A percentile compares a stretch with the other conserved stretches of the same genome.
Evolutionary conservation across 208 protist genomes (phyloP).

Genomic region (Leishmania mexicana): DNA sequence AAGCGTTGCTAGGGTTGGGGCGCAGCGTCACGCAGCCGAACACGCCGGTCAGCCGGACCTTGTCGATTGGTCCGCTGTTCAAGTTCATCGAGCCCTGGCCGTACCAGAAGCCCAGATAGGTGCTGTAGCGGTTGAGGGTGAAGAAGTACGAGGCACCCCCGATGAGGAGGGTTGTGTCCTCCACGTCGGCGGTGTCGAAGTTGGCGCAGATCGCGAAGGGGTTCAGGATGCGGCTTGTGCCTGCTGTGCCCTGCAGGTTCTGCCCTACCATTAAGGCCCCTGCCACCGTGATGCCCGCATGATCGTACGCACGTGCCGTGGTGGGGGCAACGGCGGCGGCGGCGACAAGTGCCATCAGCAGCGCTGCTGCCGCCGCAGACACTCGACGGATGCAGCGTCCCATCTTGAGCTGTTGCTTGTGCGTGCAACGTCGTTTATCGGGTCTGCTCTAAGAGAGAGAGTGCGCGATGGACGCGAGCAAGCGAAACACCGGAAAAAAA

Average conservation of each 20-base stretch:
- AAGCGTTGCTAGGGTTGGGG: slow-evolving; percentile 25
- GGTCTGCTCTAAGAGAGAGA: background rate
- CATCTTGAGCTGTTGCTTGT: background rate
- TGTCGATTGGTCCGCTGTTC: slow-evolving; percentile 5
- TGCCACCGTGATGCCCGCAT: slow-evolving; percentile 36
- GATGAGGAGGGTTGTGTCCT: slow-evolving; percentile 40
- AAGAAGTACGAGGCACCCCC: slow-evolving; percentile 38
- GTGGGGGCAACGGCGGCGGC: background rate
- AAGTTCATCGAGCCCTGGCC: background rate
- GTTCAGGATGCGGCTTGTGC: slow-evolving; percentile 32
- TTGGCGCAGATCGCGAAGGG: slow-evolving; percentile 46
- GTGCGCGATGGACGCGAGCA: background rate
- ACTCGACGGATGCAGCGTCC: background rate
- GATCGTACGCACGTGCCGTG: slow-evolving; percentile 4
- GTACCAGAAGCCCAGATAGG: slow-evolving; percentile 38
- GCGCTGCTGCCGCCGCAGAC: background rate
- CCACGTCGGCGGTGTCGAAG: slow-evolving; percentile 24
- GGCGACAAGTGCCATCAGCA: background rate
- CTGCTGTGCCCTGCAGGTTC: slow-evolving; percentile 32
- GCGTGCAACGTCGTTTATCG: background rate
- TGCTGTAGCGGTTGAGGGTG: slow-evolving; percentile 38
- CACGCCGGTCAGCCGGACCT: slow-evolving; percentile 12
- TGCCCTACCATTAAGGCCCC: slow-evolving; percentile 1
- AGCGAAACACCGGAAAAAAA: slow-evolving; percentile 3
- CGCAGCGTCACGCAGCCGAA: slow-evolving; percentile 25